These are phyloP conservation scores for Melanogaster broomeanus DNA, from an alignment of 768 basidiomycete species.

Conservation along the genomic window DNA sequence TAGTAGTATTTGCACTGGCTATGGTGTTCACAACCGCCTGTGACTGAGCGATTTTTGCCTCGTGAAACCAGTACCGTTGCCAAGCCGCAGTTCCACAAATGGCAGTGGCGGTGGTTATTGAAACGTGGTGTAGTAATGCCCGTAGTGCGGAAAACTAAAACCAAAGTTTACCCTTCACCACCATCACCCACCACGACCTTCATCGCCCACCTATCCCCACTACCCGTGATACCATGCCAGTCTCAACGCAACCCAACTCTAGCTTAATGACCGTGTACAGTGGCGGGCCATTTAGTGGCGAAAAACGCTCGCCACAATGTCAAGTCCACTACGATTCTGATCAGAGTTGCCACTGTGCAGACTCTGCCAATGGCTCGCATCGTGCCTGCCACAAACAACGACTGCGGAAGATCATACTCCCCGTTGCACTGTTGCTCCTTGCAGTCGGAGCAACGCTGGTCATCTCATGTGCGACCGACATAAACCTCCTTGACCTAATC, in stretches of 20 bases:
- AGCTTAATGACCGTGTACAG: slow-evolving; percentile 21
- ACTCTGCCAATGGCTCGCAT: slow-evolving; percentile 29
- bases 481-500: slow-evolving; percentile 22
- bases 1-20: too few species aligned
- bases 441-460: slow-evolving; percentile 31
- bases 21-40: too few species aligned
- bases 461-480: slow-evolving; percentile 32
- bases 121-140: too few species aligned
- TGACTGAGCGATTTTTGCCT: too few species aligned
- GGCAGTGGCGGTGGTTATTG: too few species aligned
- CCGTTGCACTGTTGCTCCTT: slow-evolving; percentile 35
- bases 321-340: slow-evolving; percentile 20
- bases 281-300: slow-evolving; percentile 7
- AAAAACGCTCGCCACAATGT: slow-evolving; percentile 25
- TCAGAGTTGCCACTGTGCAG: slow-evolving; percentile 20
- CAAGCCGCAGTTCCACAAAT: too few species aligned
- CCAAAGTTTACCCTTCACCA: slow-evolving; percentile 4
- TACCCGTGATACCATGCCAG: slow-evolving; percentile 20
- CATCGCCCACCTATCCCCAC: neutral
- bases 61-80: too few species aligned
- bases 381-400: slow-evolving; percentile 33
- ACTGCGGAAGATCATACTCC: slow-evolving; percentile 36
- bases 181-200: slow-evolving; percentile 10
- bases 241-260: slow-evolving; percentile 29
- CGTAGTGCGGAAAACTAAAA: too few species aligned